Evolutionary conservation across 2,329 filamentous ascomycete species (phyloP), one percentile per base, ranked within the genome.

Genomic region (Trichoderma atrobrunneum): DNA sequence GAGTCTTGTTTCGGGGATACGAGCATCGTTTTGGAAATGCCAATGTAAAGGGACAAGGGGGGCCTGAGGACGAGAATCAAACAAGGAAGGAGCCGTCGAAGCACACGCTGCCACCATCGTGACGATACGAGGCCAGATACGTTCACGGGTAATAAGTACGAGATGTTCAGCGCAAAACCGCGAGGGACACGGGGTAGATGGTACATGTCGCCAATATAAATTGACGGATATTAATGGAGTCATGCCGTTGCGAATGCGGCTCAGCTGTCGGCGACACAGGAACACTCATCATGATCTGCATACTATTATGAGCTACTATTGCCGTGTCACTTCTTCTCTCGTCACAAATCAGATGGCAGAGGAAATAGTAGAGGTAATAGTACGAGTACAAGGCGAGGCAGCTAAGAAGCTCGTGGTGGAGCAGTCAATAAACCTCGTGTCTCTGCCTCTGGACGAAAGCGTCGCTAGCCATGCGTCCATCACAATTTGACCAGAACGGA

Each of bases 71-170:
- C 36, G 36, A 32, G 32, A 43, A 43, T 61, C 66, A 14, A 69
- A 61, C 36, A 70, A 70, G 66, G 66, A 70, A 70, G 66, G 66
- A 70, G 66, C 57, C 66, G 28, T 61, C 11, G 56, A 51, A 34
- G 65, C 65, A 59, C 48, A 4, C 30, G 34, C 36, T 69, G 66
- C 51, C 43, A 57, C 51, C 57, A 57, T 66, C 63, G 30, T 56
- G 65, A 61, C 36, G 14, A 43, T 36, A 60, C 24, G 65, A 43
- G 24, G 11, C 26, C 54, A n/a, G 26, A 60, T 48, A 43, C 56
- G n/a, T 2, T 2, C 2, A 30, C 26, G 66, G 59, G 66, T 61
- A 69, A 34, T 30, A 18, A 24, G 57, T 70, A 70, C 67, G 21
- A n/a, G 57, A 18, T 11, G 0, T 24, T 14, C 8, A 21, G 10